A percentile compares a stretch with the other conserved stretches of the same genome.
Conservation (phyloP, 371 early-diverging fungal genomes). For the Actinomortierella ambigua region DNA sequence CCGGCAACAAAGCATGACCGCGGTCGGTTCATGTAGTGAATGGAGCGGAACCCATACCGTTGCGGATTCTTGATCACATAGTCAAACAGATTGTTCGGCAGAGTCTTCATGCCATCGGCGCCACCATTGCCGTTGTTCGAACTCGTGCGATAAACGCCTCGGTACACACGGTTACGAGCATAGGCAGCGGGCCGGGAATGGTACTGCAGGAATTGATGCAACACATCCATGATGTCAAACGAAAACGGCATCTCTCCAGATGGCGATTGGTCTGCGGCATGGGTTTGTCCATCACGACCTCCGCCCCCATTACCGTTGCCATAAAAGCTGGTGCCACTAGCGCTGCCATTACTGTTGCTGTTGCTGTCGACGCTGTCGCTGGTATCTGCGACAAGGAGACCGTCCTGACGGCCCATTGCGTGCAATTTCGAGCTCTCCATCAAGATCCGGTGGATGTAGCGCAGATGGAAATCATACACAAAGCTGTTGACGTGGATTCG, state of each 20-base stretch:
- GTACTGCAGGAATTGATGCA: constrained; percentile 65
- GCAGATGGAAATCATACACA: constrained; percentile 80
- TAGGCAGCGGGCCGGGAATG: constrained; percentile 66
- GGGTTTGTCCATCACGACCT: too few species aligned
- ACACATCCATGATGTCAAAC: constrained; percentile 64
- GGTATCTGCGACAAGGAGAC: too few species aligned
- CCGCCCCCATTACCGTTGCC: too few species aligned
- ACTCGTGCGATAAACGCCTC: constrained; percentile 56
- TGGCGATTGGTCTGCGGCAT: too few species aligned
- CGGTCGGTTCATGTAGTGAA: constrained; percentile 38
- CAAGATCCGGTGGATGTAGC: constrained; percentile 67
- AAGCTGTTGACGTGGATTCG: constrained; percentile 82
- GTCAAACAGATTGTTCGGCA: constrained; percentile 56
- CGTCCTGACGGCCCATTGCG: too few species aligned
- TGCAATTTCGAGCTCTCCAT: constrained; percentile 42
- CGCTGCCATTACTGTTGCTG: not conserved
- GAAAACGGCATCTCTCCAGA: constrained; percentile 47
- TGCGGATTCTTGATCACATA: constrained; percentile 72
- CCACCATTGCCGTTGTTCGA: constrained; percentile 29
- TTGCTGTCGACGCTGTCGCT: too few species aligned
- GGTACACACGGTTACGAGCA: constrained; percentile 65
- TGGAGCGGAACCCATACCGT: constrained; percentile 60
- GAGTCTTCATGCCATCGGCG: constrained; percentile 45
- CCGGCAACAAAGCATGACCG: constrained; percentile 47
- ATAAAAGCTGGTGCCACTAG: too few species aligned